phyloP scores from a whole-genome alignment of 2,329 filamentous ascomycete species.

The Colletotrichum navitas region DNA sequence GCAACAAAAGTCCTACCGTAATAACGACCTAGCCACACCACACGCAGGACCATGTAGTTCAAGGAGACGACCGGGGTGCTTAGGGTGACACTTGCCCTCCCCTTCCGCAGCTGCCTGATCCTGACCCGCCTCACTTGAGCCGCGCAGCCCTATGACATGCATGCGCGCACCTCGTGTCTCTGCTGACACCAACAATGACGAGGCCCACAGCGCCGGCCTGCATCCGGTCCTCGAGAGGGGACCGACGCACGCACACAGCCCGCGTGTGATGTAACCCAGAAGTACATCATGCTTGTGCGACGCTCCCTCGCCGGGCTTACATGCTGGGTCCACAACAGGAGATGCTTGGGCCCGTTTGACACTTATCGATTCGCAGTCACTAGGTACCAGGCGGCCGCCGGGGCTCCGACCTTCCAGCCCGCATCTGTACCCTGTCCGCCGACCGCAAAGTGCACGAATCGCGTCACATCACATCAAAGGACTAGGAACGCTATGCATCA shows the following conservation, averaged over 20 bases:
- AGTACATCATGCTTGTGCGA: background rate
- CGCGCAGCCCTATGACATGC: slow-evolving; percentile 36
- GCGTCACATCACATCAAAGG: slow-evolving; percentile 3
- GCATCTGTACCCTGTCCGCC: background rate
- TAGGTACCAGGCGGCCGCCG: background rate
- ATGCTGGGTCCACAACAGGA: background rate
- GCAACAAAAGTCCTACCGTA: background rate
- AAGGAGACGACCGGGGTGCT: background rate
- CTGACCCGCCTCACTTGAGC: slow-evolving; percentile 23
- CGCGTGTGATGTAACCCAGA: background rate
- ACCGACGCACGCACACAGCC: slow-evolving; percentile 3
- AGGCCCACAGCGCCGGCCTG: background rate
- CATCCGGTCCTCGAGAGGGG: background rate
- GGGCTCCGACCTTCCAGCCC: background rate
- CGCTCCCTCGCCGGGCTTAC: background rate
- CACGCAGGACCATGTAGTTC: background rate
- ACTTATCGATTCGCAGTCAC: background rate
- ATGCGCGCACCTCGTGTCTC: background rate
- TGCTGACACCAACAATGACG: slow-evolving; percentile 19
- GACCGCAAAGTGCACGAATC: background rate
- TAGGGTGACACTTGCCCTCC: slow-evolving; percentile 1
- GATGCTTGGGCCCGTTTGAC: background rate
- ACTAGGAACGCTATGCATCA: slow-evolving; percentile 10
- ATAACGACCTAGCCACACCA: background rate
- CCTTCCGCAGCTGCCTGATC: background rate